Base-by-base conservation (phyloP, 768 basidiomycete species). In the Ramaria sp. region DNA sequence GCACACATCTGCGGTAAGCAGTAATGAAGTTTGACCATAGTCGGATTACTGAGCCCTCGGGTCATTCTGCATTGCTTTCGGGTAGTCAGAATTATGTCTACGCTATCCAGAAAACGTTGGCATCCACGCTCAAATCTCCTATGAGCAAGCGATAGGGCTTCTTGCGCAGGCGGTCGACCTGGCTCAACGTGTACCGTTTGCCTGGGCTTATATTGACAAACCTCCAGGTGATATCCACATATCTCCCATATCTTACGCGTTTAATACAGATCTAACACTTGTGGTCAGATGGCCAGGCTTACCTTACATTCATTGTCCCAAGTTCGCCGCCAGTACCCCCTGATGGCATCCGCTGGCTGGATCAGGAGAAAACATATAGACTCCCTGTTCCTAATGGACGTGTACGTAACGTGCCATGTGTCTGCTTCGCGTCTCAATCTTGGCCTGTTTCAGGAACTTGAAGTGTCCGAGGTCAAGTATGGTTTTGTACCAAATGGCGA, bases 401-500 rank as follows among this genome's bases (percentile, higher is more conserved):
- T 59, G 86, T 86, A 68, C 65, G 83, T 71, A 12, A 9, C 53
- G 24, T 22, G 51, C 2, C 20, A 4, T 54, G 31, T 22, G 39
- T 52, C 50, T 12, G n/a, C n/a, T 5, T 20, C 31, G 27, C 33
- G 43, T 12, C 41, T 48, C 24, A 33, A 33, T 42, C 17, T 15
- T 24, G 22, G 7, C 9, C 51, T 33, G 6, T 9, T 27, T 27
- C 60, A 89, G 86, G 89, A 91, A 68, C 75, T 92, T 15, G 90
- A 91, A 71, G 76, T 91, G 1, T 66, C 73, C 55, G 89, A 92
- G 67, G 68, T 78, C 27, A 89, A 86, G 66, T 83, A 70, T 63
- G 89, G 90, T 1, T 92, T 88, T 66, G 68, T 87, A n/a, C 89
- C 89, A 15, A 77, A 76, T 42, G 71, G 74, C 1, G 89, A 91